phyloP scores from a whole-genome alignment of 108 stramenopile genomes.

The Licmophora abbreviata region DNA sequence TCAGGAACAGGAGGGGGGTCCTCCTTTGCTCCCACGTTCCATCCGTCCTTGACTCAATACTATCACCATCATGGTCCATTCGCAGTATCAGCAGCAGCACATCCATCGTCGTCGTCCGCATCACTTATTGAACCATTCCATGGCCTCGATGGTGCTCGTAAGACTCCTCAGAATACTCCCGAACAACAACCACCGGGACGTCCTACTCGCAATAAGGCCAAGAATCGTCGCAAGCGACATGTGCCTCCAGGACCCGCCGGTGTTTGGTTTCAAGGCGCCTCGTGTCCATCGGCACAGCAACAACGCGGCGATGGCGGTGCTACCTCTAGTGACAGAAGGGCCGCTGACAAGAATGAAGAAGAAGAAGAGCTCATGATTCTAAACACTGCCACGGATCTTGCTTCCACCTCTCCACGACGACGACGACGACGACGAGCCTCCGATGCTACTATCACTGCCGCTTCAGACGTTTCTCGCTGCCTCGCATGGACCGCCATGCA shows the following conservation, averaged over 20 bases:
- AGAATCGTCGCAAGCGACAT: conserved; percentile 37
- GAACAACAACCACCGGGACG: too few relatives aligned
- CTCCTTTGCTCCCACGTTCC: too few relatives aligned
- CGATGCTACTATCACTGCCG: too few relatives aligned
- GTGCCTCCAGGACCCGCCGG: conserved; percentile 36
- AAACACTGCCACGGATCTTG: not conserved
- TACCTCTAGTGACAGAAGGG: conserved; percentile 7
- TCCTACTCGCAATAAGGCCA: conserved; percentile 16
- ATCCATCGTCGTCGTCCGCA: too few relatives aligned
- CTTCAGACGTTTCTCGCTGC: conserved; percentile 10
- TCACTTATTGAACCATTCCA: too few relatives aligned
- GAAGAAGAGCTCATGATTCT: not conserved
- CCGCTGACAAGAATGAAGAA: conserved; percentile 3
- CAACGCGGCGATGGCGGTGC: not conserved
- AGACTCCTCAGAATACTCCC: too few relatives aligned
- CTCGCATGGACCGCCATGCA: conserved; percentile 36
- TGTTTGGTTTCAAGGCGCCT: conserved; percentile 21
- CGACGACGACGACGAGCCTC: not conserved
- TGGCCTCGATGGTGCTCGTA: too few relatives aligned
- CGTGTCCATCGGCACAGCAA: not conserved
- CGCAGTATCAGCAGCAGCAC: too few relatives aligned
- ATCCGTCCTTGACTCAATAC: too few relatives aligned
- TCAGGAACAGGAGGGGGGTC: too few relatives aligned
- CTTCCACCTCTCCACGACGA: not conserved
- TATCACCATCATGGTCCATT: too few relatives aligned